Evolutionary conservation across 2,329 filamentous ascomycete genomes (phyloP), one percentile per base, ranked within the genome.

Genomic region (Zasmidium citrigriseum): DNA sequence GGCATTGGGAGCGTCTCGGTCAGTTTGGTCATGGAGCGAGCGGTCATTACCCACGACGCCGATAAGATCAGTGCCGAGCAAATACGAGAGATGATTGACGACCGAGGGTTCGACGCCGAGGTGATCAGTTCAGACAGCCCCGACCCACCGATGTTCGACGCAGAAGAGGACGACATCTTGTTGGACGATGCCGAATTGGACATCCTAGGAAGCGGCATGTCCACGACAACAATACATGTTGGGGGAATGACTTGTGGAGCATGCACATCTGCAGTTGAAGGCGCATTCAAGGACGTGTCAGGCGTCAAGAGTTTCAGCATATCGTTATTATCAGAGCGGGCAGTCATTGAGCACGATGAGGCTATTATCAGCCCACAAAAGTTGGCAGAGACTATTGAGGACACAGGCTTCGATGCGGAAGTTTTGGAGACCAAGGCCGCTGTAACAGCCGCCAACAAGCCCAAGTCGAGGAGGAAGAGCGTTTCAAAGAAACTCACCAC

Each of bases 251-350:
- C 82, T 64, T 99, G 95, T 78, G 93, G 93, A 72, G 89, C 93
- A 67, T 99, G 95, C 74, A 97, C 93, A 24, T 96, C 93, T 46
- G 89, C 95, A n/a, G 89, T 99, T 67, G 93, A 98, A 81, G 86
- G 89, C 59, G 95, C 90, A 65, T 96, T 99, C 78, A 89, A 91
- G 69, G 86, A 84, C 65, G 83, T 96, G 4, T 82, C 89, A 41
- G 93, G 95, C 55, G 87, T 95, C 10, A 90, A 89, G 63, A 91
- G 83, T 67, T 91, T 98, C 59, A 96, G 92, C 10, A 89, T 99
- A 68, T 96, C 91, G 73, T 80, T 99, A 68, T 89, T 97, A 56
- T 96, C 97, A 86, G 93, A 96, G 75, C 87, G 93, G 60, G 95
- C 93, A n/a, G 93, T 98, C 45, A 82, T 98, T 34, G 89, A 93